Evolutionary conservation across 192 early-diverging fungal species (phyloP).

Genomic region (Dissophora ornata): DNA sequence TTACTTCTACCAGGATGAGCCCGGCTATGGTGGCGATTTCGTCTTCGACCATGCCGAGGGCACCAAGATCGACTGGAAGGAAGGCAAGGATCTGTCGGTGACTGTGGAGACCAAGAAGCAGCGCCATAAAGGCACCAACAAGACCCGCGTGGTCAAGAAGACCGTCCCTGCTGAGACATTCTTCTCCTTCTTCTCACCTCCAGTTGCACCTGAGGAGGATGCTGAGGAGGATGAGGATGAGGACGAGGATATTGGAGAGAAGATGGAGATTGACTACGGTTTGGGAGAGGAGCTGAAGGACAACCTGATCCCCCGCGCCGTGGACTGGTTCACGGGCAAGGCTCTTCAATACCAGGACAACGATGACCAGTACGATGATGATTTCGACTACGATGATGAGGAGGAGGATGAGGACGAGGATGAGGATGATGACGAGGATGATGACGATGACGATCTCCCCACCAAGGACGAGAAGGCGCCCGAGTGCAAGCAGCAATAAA

Average conservation of each 20-base stretch:
- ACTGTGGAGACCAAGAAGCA: slow-evolving; percentile 98
- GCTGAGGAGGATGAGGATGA: slow-evolving; percentile 79
- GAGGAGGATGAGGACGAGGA: slow-evolving; percentile 72
- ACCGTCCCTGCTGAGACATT: slow-evolving; percentile 97
- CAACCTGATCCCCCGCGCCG: slow-evolving; percentile 93
- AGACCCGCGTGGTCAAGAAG: slow-evolving; percentile 97
- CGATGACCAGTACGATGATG: slow-evolving; percentile 73
- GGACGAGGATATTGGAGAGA: slow-evolving; percentile 77
- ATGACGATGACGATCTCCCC: slow-evolving; percentile 66
- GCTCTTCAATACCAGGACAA: slow-evolving; percentile 89
- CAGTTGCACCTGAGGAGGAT: slow-evolving; percentile 73
- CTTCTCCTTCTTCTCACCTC: slow-evolving; percentile 96
- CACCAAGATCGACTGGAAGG: slow-evolving; percentile 94
- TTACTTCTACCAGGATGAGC: slow-evolving; percentile 89
- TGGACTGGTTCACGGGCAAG: slow-evolving; percentile 99
- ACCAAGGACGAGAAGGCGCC: slow-evolving; percentile 67
- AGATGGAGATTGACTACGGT: slow-evolving; percentile 95
- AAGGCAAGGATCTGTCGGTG: slow-evolving; percentile 94
- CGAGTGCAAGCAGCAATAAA: slow-evolving; percentile 65
- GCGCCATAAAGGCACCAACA: slow-evolving; percentile 98
- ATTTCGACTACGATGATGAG: slow-evolving; percentile 59
- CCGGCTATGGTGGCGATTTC: slow-evolving; percentile 84
- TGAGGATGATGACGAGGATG: slow-evolving; percentile 65
- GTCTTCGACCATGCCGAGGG: slow-evolving; percentile 95
- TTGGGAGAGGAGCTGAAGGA: slow-evolving; percentile 99